These are phyloP conservation scores for Suhomyces pyralidae DNA, from an alignment of 805 yeast species.

Conservation along the genomic window DNA sequence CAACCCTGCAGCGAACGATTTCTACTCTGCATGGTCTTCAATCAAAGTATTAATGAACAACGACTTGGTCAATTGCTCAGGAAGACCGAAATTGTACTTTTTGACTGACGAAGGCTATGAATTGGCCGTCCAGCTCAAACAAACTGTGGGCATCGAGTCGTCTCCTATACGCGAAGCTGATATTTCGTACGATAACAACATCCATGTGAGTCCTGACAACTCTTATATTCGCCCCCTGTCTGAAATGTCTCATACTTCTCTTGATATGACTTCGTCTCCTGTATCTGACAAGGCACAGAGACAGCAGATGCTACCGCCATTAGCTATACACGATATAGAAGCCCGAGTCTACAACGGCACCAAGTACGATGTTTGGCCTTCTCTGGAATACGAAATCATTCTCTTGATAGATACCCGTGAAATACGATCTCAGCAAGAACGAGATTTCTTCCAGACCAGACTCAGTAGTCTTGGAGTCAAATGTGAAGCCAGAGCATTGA, in stretches of 20 bases:
- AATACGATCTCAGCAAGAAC: conserved; percentile 60
- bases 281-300: neutral
- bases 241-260: neutral
- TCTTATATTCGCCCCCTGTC: conserved; percentile 1
- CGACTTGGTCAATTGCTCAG: conserved; percentile 53
- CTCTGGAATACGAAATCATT: conserved; percentile 55
- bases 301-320: neutral
- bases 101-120: conserved; percentile 69
- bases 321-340: conserved; percentile 20
- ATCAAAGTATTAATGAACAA: conserved; percentile 60
- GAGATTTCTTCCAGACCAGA: conserved; percentile 65
- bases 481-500: conserved; percentile 53
- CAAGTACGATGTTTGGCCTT: conserved; percentile 56
- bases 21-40: conserved; percentile 74
- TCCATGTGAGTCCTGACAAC: conserved; percentile 25
- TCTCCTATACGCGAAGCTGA: conserved; percentile 18
- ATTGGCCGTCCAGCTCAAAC: conserved; percentile 56
- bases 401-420: conserved; percentile 82
- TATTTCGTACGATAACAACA: conserved; percentile 34
- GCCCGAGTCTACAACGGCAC: conserved; percentile 20
- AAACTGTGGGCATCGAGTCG: conserved; percentile 38
- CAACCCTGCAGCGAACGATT: conserved; percentile 59
- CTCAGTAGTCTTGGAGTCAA: conserved; percentile 48
- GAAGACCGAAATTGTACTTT: conserved; percentile 57
- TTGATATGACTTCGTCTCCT: neutral